Base-by-base conservation (phyloP, 257 asterid genomes). In the Solanum virginianum region DNA sequence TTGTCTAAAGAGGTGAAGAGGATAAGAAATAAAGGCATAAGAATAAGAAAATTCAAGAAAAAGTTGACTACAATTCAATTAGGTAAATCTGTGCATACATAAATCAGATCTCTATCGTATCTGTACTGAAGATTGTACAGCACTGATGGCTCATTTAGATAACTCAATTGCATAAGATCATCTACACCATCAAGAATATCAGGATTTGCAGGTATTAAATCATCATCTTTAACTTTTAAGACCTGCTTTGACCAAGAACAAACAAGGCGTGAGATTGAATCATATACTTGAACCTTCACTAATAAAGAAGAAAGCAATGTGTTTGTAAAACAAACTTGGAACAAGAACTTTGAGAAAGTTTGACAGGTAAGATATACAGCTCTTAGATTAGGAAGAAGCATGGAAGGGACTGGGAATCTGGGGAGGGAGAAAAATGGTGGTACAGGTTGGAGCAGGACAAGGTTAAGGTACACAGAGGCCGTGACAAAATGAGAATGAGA, bases 81-180 rank as follows among this genome's bases (percentile, higher is more conserved):
- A 43, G 26, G 60, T 82, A 85, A 43, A 86, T 80, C 51, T 74
- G 80, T 83, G 70, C 97, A 93, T 92, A 97, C 99, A 83, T 95
- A 97, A 74, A 97, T 97, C 93, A 88, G 84, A 87, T 97, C 98
- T 60, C 88, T 92, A 84, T 90, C 89, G 87, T 97, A 97, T 95
- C 99, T 92, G 86, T 92, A 94, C 90, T 93, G 94, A 87, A 97
- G 97, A 91, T 97, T 95, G 93, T 90, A 93, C 88, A 97, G 87
- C 63, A 97, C 99, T 70, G 99, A 95, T 74, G 99, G 98, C 86
- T 97, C 99, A 85, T 93, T 97, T 55, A 97, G 88, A 91, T 95
- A 97, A 90, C 98, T 95, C 84, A 97, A 93, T 87, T 95, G 98
- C 98, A 97, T 94, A 79, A 97, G 98, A 86, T 97, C 98, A 92